Evolutionary conservation across 345 rosid genomes (phyloP).

Genomic region (Aegle marmelos): DNA sequence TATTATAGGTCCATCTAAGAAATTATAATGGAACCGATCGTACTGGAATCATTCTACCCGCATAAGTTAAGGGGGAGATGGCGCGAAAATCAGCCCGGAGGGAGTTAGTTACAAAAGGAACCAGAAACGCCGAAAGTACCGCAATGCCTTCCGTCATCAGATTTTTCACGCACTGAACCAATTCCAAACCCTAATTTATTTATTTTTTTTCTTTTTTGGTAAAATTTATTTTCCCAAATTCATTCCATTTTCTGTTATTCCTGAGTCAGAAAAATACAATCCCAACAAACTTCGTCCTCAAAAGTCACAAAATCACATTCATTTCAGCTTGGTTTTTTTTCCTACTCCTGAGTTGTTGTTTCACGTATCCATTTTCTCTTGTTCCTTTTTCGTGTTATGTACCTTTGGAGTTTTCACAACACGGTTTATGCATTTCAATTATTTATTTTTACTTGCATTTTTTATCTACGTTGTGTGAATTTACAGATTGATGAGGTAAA

Average conservation of each 20-base stretch:
- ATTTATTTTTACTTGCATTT: not conserved
- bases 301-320: not conserved
- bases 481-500: slow-evolving; percentile 5
- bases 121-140: slow-evolving; percentile 33
- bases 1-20: not conserved
- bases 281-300: not conserved
- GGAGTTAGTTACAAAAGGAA: slow-evolving; percentile 33
- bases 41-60: not conserved
- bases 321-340: not conserved
- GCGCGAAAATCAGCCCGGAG: slow-evolving; percentile 41
- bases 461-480: not conserved
- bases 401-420: not conserved
- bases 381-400: not conserved
- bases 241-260: not conserved
- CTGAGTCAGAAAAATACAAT: not conserved
- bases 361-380: slow-evolving; percentile 4
- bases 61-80: slow-evolving; percentile 13
- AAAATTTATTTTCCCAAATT: not conserved
- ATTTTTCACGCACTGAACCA: not conserved
- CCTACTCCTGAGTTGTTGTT: not conserved
- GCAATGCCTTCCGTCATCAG: slow-evolving; percentile 33
- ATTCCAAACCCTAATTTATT: slow-evolving; percentile 18
- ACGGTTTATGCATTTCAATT: not conserved
- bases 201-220: slow-evolving; percentile 6
- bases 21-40: not conserved